These are phyloP conservation scores for Cochlearia excelsa DNA, from an alignment of 345 rosid species.

Conservation along the genomic window DNA sequence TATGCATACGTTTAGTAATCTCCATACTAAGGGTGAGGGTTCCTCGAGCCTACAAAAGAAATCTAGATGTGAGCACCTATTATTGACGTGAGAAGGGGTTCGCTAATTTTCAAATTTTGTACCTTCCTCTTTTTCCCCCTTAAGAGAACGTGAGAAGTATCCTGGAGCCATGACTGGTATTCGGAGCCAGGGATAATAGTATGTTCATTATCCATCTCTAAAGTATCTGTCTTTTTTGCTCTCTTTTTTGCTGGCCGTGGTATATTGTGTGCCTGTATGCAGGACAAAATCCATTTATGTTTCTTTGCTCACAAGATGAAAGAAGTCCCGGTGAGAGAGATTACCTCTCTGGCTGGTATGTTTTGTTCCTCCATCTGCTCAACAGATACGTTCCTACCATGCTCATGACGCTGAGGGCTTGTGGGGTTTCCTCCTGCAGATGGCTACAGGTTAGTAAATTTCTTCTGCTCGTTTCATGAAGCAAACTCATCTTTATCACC, in stretches of 20 bases:
- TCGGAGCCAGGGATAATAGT: slow-evolving; percentile 57
- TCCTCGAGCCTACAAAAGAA: slow-evolving; percentile 40
- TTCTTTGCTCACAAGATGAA: slow-evolving; percentile 3
- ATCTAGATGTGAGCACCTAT: slow-evolving; percentile 7
- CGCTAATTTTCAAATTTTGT: slow-evolving; percentile 21
- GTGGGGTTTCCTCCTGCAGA: slow-evolving; percentile 47
- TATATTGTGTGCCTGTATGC: slow-evolving; percentile 49
- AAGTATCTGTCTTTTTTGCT: slow-evolving; percentile 43
- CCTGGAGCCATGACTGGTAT: slow-evolving; percentile 77
- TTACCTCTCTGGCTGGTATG: slow-evolving; percentile 51
- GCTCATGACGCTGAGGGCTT: slow-evolving; percentile 34
- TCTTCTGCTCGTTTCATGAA: slow-evolving; percentile 13
- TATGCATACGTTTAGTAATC: slow-evolving; percentile 54
- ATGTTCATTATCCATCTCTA: slow-evolving; percentile 63
- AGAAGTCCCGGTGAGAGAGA: slow-evolving; percentile 20
- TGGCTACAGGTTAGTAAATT: slow-evolving; percentile 27
- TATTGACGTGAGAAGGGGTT: slow-evolving; percentile 19
- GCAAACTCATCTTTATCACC: slow-evolving; percentile 5
- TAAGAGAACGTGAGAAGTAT: slow-evolving; percentile 54
- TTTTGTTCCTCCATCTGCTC: slow-evolving; percentile 31
- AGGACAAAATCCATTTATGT: slow-evolving; percentile 18
- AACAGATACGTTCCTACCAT: slow-evolving; percentile 20
- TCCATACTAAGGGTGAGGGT: slow-evolving; percentile 41
- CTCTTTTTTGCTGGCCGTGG: slow-evolving; percentile 45
- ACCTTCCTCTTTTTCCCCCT: slow-evolving; percentile 67